Base-by-base conservation (phyloP, 345 rosid genomes). In the Salix arbutifolia region DNA sequence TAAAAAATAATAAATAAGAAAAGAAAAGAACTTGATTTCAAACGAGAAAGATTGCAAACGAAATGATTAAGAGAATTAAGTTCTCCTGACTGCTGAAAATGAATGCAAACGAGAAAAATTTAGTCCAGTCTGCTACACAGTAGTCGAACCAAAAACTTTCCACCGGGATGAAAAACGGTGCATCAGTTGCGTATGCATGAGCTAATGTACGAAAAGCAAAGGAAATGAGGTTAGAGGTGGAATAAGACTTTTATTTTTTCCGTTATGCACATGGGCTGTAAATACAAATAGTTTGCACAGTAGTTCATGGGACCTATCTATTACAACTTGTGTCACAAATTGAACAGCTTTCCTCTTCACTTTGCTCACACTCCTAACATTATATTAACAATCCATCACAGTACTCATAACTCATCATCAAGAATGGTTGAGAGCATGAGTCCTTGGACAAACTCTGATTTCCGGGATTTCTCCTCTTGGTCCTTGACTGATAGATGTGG, bases 341-440 rank as follows among this genome's bases (percentile, higher is more conserved):
- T 23, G 58, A 74, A 66, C 64, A 66, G n/a, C 74, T 77, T 77
- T 68, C 76, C 82, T 75, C 81, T 71, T 74, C 69, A 38, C 48
- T 44, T 42, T 53, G 64, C 78, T 78, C 74, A 30, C 67, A 71
- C 13, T 61, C 69, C 77, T 33, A 19, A 74, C 74, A 79, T 76
- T 25, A 70, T 65, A 38, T 25, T 37, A 58, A 80, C 72, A 58
- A 69, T 37, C 35, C 78, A 70, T 70, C 10, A 31, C 67, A 33
- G n/a, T 69, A 37, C 74, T 86, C 76, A 88, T 75, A 84, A 72
- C 44, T 72, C 30, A 37, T 85, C 86, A 23, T 82, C 87, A 33
- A 89, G 81, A 78, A 92, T 84, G 0, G 91, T 83, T 8, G 93
- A 90, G 78, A 83, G 46, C 82, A 89, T 46, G 35, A 90, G 75